Evolutionary conservation across 2,329 filamentous ascomycete species (phyloP), one percentile per base, ranked within the genome.

Genomic region (Cercospora sp.): DNA sequence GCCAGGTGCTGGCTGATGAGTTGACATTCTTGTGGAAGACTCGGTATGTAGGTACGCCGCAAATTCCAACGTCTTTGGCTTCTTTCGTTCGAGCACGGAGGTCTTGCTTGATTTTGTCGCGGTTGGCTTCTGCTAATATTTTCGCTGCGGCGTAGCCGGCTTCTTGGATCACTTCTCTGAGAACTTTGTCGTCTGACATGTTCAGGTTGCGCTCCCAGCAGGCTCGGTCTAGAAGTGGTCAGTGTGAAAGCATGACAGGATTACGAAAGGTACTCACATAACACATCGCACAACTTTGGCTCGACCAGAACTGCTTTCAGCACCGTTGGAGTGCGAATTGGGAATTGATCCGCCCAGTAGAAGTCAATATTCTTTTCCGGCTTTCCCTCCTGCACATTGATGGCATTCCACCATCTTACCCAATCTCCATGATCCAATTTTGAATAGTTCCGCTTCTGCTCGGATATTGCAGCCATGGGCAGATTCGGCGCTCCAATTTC

Each of bases 131-230:
- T 20, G 20, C 16, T 3, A 73, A 59, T 20, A 73, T 57, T 12
- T 20, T 23, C 16, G 63, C 28, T 10, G 67, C 70, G 51, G 72
- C 65, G 48, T 64, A 69, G 8, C 69, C 72, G 1, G 72, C 69
- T 55, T 72, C 64, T 12, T 33, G n/a, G 6, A 72, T 70, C 23
- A 72, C 72, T 33, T 69, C 30, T 5, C 20, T 28, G 13, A 72
- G 60, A 26, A 72, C 66, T 53, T 70, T 62, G 23, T 72, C 71
- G 20, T 63, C 65, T 8, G 72, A 72, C 69, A 73, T 73, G 45
- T 73, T 65, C 20, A 72, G 59, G 30, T 73, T 73, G n/a, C 65
- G 68, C 67, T 71, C 70, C 72, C 72, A 73, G 65, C 72, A 73
- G 5, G 68, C 71, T 57, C 71, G 72, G 42, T 70, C 70, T 72